Evolutionary conservation across 2,329 filamentous ascomycete species (phyloP).

Genomic region (Paracoccidioides lutzii): DNA sequence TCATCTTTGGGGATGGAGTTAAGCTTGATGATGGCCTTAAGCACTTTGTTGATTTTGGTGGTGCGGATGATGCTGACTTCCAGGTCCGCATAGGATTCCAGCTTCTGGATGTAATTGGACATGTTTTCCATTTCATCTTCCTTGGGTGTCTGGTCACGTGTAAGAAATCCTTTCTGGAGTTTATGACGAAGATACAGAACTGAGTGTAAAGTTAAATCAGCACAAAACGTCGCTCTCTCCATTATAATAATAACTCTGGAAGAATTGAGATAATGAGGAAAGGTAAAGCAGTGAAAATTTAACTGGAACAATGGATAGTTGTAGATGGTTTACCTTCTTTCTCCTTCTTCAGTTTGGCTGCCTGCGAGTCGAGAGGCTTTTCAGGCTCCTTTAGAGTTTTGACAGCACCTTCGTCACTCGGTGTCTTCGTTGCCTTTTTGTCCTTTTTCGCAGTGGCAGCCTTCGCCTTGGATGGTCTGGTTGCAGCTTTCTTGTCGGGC

Average conservation of each 20-base stretch:
- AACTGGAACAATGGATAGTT: not conserved
- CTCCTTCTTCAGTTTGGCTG: conserved; percentile 44
- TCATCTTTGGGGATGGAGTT: conserved; percentile 75
- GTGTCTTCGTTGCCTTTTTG: conserved; percentile 34
- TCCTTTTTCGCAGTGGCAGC: conserved; percentile 47
- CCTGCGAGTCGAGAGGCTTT: conserved; percentile 42
- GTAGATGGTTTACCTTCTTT: conserved; percentile 36
- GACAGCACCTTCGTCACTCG: conserved; percentile 42
- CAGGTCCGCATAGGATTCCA: conserved; percentile 68
- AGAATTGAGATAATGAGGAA: not conserved
- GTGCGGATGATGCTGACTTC: conserved; percentile 77
- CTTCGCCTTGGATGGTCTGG: conserved; percentile 45
- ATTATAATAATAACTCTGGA: not conserved
- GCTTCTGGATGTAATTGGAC: conserved; percentile 45
- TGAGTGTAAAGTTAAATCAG: conserved; percentile 14
- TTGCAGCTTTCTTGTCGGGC: conserved; percentile 34
- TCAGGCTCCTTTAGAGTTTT: conserved; percentile 37
- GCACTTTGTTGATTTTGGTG: conserved; percentile 98
- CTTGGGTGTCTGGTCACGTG: conserved; percentile 70
- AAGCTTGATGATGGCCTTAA: conserved; percentile 87
- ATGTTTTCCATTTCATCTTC: conserved; percentile 48
- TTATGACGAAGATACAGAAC: conserved; percentile 92
- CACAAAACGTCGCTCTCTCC: not conserved
- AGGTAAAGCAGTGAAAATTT: not conserved
- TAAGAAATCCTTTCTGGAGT: conserved; percentile 85